These are phyloP conservation scores for Elaeis guineensis DNA, from an alignment of 176 grass and related monocot genomes.

Conservation along the genomic window DNA sequence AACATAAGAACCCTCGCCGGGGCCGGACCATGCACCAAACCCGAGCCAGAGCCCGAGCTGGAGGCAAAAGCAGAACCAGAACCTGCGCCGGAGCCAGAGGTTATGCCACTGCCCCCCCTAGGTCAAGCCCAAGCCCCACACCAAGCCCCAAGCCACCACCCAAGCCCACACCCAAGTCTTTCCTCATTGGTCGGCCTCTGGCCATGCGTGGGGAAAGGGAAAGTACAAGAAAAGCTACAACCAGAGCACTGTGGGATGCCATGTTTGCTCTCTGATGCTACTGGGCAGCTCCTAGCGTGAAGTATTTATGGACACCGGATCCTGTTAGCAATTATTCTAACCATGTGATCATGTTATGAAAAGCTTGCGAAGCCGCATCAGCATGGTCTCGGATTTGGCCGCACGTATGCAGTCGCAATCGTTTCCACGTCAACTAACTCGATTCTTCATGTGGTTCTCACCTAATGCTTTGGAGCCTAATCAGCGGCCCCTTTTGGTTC, in stretches of 20 bases:
- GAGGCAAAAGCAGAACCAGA: constrained; percentile 12
- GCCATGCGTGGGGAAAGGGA: constrained; percentile 14
- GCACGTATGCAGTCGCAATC: background rate
- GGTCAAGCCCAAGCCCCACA: constrained; percentile 13
- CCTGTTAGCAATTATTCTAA: constrained; percentile 13
- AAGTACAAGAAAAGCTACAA: constrained; percentile 13
- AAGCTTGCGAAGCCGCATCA: constrained; percentile 17
- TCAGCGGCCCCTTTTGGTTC: constrained; percentile 24
- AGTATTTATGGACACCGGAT: constrained; percentile 27
- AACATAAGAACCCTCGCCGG: background rate
- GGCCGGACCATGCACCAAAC: constrained; percentile 24
- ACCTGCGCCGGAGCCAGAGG: background rate
- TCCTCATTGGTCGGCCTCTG: constrained; percentile 34
- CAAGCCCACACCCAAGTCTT: constrained; percentile 37
- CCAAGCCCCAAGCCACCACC: constrained; percentile 17
- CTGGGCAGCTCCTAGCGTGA: background rate
- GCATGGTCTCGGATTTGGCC: background rate
- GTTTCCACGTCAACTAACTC: constrained; percentile 1
- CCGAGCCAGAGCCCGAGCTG: constrained; percentile 23
- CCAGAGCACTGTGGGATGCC: constrained; percentile 17
- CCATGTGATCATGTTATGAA: constrained; percentile 48
- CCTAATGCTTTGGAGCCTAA: constrained; percentile 62
- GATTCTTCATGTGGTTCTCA: constrained; percentile 27
- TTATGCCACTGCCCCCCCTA: constrained; percentile 20
- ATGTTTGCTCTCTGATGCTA: constrained; percentile 19